Evolutionary conservation across 345 rosid genomes (phyloP).

Genomic region (Punica granatum): DNA sequence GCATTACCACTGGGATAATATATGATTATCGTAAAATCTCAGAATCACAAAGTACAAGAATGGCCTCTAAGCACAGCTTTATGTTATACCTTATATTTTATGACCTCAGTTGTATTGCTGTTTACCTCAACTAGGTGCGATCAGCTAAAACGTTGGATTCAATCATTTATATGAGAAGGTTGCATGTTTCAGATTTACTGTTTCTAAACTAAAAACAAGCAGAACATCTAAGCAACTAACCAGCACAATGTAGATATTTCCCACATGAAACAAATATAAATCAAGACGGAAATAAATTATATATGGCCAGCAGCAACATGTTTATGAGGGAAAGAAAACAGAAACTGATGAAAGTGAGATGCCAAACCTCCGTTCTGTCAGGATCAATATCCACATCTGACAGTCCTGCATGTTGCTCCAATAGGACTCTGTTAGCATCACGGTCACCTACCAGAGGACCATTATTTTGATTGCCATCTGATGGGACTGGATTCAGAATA

Average conservation of each 20-base stretch:
- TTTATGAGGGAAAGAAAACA: background rate
- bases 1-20: background rate
- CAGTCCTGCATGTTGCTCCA: slow-evolving; percentile 61
- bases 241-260: background rate
- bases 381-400: slow-evolving; percentile 56
- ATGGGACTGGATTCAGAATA: slow-evolving; percentile 43
- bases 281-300: background rate
- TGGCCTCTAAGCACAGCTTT: background rate
- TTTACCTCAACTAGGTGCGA: background rate
- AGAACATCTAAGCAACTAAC: background rate
- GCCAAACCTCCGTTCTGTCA: slow-evolving; percentile 70
- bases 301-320: background rate
- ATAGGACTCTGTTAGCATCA: slow-evolving; percentile 49
- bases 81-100: background rate
- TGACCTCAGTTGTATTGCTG: background rate
- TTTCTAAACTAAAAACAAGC: background rate
- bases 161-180: background rate
- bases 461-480: slow-evolving; percentile 26
- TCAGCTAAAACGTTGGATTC: background rate
- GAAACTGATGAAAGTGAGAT: slow-evolving; percentile 3
- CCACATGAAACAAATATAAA: background rate
- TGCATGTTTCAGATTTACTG: background rate
- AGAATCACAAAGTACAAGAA: background rate
- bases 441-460: slow-evolving; percentile 41
- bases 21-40: background rate